Percentiles rank a stretch among this genome's conserved stretches.
phyloP scores from a whole-genome alignment of 768 basidiomycete genomes.

The Mycena sanguinolenta region DNA sequence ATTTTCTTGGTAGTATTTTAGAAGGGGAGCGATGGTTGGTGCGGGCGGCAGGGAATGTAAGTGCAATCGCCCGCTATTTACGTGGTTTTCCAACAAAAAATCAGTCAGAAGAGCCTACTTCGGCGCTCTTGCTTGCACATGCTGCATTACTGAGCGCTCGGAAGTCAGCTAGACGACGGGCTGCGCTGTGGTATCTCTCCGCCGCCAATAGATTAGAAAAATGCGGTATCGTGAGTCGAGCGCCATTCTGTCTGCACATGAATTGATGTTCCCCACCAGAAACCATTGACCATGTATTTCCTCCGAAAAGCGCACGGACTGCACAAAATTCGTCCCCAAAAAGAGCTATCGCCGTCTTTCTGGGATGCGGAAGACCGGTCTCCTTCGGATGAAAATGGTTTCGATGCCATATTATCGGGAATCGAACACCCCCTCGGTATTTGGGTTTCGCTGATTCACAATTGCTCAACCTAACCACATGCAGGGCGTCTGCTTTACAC shows the following conservation, averaged over 20 bases:
- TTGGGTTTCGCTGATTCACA: neutral
- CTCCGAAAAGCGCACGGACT: conserved; percentile 78
- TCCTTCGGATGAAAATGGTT: conserved; percentile 55
- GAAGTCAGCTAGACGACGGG: conserved; percentile 70
- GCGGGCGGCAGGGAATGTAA: conserved; percentile 86
- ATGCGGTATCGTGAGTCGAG: conserved; percentile 81
- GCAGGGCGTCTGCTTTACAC: conserved; percentile 90
- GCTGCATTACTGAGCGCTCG: conserved; percentile 78
- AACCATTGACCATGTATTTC: conserved; percentile 88
- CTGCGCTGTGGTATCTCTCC: conserved; percentile 83
- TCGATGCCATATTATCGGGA: conserved; percentile 76
- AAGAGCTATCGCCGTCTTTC: conserved; percentile 82
- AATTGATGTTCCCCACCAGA: conserved; percentile 57
- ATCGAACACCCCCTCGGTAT: conserved; percentile 86
- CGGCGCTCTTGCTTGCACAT: conserved; percentile 84
- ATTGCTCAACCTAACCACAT: conserved; percentile 22
- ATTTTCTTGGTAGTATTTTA: conserved; percentile 69
- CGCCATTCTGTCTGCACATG: neutral
- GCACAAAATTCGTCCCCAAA: conserved; percentile 63
- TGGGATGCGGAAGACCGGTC: conserved; percentile 78
- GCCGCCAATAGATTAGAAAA: conserved; percentile 86
- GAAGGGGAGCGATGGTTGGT: conserved; percentile 91
- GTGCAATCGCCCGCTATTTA: conserved; percentile 39
- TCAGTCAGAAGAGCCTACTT: conserved; percentile 87
- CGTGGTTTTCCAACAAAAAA: conserved; percentile 4